Evolutionary conservation across 768 basidiomycete genomes (phyloP).

Genomic region (Russula dissimulans): DNA sequence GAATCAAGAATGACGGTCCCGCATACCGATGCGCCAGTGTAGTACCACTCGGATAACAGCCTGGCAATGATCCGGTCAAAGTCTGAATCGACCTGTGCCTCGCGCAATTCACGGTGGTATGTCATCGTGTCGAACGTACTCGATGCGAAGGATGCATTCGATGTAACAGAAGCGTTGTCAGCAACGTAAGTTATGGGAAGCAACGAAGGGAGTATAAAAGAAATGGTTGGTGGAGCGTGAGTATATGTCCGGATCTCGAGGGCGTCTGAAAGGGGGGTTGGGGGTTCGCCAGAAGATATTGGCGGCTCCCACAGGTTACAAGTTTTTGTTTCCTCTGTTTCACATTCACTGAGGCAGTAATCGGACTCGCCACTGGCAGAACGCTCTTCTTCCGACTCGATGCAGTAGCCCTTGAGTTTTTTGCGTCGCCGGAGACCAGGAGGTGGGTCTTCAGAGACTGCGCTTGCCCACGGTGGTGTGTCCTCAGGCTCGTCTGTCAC

Average conservation of each 20-base stretch:
- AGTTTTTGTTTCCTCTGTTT: slow-evolving; percentile 20
- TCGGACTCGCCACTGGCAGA: slow-evolving; percentile 31
- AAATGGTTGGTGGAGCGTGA: background rate
- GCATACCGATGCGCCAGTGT: slow-evolving; percentile 51
- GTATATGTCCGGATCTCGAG: slow-evolving; percentile 7
- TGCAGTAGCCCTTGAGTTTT: slow-evolving; percentile 3
- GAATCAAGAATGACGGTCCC: background rate
- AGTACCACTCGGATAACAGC: slow-evolving; percentile 56
- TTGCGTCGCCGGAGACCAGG: slow-evolving; percentile 15
- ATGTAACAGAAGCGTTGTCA: slow-evolving; percentile 30
- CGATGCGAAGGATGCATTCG: slow-evolving; percentile 28
- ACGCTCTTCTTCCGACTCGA: slow-evolving; percentile 14
- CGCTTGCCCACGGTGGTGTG: slow-evolving; percentile 7
- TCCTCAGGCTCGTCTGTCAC: slow-evolving; percentile 3
- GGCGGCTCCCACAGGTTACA: slow-evolving; percentile 5
- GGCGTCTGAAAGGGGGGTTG: slow-evolving; percentile 4
- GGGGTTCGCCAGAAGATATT: slow-evolving; percentile 6
- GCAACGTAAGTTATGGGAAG: slow-evolving; percentile 19
- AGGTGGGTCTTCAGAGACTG: background rate
- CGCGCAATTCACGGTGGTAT: slow-evolving; percentile 45
- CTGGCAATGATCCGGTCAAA: slow-evolving; percentile 42
- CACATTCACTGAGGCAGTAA: slow-evolving; percentile 25
- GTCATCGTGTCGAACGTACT: slow-evolving; percentile 42
- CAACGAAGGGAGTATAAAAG: slow-evolving; percentile 15
- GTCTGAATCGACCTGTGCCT: slow-evolving; percentile 37